These are phyloP conservation scores for Brassica juncea DNA, from an alignment of 345 rosid species.

Conservation along the genomic window DNA sequence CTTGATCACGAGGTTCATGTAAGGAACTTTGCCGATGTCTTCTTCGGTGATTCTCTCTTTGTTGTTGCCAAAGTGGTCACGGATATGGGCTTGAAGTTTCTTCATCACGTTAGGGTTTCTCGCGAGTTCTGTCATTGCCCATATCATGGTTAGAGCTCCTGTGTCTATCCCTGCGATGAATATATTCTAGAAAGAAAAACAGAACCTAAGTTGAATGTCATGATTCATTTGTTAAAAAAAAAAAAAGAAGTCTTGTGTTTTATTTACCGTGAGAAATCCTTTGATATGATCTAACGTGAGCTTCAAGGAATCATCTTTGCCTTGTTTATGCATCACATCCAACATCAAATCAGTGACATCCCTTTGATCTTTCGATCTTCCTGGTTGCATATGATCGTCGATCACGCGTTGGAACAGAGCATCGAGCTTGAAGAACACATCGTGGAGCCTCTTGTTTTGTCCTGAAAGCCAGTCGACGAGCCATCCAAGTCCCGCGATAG, in stretches of 20 bases:
- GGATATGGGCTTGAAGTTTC: slow-evolving; percentile 44
- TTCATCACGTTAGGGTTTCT: slow-evolving; percentile 41
- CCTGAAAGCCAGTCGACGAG: slow-evolving; percentile 42
- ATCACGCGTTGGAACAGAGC: slow-evolving; percentile 36
- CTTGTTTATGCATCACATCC: slow-evolving; percentile 10
- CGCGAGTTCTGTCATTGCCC: slow-evolving; percentile 51
- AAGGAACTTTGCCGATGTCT: slow-evolving; percentile 43
- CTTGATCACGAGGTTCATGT: slow-evolving; percentile 47
- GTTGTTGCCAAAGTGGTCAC: slow-evolving; percentile 31
- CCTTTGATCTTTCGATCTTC: slow-evolving; percentile 9
- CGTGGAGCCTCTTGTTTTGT: slow-evolving; percentile 32
- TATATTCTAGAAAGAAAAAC: slow-evolving; percentile 33
- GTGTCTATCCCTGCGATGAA: slow-evolving; percentile 52
- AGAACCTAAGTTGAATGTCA: neutral
- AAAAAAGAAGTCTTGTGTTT: neutral
- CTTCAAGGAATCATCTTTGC: slow-evolving; percentile 23
- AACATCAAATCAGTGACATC: slow-evolving; percentile 39
- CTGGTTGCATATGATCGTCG: slow-evolving; percentile 43
- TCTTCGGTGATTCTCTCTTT: slow-evolving; percentile 34
- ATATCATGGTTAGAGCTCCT: slow-evolving; percentile 40
- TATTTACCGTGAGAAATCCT: slow-evolving; percentile 47
- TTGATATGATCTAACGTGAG: slow-evolving; percentile 50
- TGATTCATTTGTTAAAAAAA: neutral
- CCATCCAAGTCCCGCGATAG: slow-evolving; percentile 45
- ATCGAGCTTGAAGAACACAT: slow-evolving; percentile 33